Percentiles rank a stretch among this genome's conserved stretches.
phyloP scores from a whole-genome alignment of 305 asterid genomes.

The Fraxinus floribunda region DNA sequence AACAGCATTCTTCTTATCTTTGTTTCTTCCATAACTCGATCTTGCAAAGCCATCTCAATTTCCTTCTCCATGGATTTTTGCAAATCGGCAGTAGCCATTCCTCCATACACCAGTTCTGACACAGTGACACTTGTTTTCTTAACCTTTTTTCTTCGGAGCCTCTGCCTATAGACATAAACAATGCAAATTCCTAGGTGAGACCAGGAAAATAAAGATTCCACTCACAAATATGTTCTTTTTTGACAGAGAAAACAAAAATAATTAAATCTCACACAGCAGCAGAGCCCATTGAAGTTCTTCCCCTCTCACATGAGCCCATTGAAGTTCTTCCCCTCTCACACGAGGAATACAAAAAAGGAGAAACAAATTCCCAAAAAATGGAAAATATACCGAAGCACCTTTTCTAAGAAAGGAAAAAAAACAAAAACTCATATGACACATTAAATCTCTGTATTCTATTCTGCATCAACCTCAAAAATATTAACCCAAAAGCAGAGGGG shows the following conservation, averaged over 20 bases:
- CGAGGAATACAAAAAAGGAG: background rate
- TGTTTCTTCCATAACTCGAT: constrained; percentile 19
- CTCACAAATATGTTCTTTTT: background rate
- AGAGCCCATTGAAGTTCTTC: background rate
- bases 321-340: background rate
- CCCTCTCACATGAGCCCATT: background rate
- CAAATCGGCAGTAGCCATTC: constrained; percentile 56
- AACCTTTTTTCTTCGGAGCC: constrained; percentile 77
- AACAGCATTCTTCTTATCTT: constrained; percentile 90
- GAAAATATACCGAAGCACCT: background rate
- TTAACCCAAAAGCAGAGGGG: background rate
- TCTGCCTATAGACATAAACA: constrained; percentile 48
- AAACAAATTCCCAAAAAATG: background rate
- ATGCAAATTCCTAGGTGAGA: background rate
- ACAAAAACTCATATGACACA: background rate
- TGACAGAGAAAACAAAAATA: background rate
- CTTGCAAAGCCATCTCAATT: constrained; percentile 30
- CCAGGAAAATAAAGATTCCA: background rate
- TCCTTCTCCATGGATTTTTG: constrained; percentile 84
- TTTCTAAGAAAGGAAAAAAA: background rate
- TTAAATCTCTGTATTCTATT: too few relatives aligned
- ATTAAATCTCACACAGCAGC: background rate
- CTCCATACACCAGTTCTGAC: constrained; percentile 68
- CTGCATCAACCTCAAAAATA: background rate
- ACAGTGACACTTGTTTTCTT: constrained; percentile 69